Conservation (phyloP, 768 basidiomycete genomes). For the Chlorophyllum brunneum region DNA sequence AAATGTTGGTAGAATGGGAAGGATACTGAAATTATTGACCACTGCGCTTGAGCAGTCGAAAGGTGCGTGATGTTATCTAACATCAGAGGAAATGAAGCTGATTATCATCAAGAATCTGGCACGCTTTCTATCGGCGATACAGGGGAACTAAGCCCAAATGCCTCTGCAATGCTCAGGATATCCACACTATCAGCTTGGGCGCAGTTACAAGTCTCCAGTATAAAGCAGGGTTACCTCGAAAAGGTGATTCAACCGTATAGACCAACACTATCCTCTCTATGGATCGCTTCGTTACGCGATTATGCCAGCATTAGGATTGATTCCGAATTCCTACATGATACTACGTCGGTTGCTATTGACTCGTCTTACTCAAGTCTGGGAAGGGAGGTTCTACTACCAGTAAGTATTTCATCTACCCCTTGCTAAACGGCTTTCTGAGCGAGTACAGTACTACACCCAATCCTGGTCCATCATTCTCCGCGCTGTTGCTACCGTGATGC, state of each 20-base stretch:
- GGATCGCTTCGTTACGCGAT: slow-evolving; percentile 87
- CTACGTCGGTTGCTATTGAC: slow-evolving; percentile 71
- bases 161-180: slow-evolving; percentile 90
- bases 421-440: neutral
- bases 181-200: slow-evolving; percentile 96
- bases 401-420: slow-evolving; percentile 35
- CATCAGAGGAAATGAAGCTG: neutral
- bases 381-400: slow-evolving; percentile 87
- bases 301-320: slow-evolving; percentile 90
- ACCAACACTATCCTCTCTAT: slow-evolving; percentile 69
- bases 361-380: slow-evolving; percentile 85
- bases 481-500: slow-evolving; percentile 81
- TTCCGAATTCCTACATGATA: slow-evolving; percentile 79
- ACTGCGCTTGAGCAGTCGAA: slow-evolving; percentile 87
- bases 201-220: slow-evolving; percentile 77
- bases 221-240: slow-evolving; percentile 68
- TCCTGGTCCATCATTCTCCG: slow-evolving; percentile 83
- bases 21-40: slow-evolving; percentile 86
- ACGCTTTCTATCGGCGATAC: slow-evolving; percentile 85
- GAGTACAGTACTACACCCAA: slow-evolving; percentile 74
- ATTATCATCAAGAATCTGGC: slow-evolving; percentile 58
- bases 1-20: slow-evolving; percentile 87
- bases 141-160: slow-evolving; percentile 86
- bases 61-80: slow-evolving; percentile 41
- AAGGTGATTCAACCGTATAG: slow-evolving; percentile 83